A percentile compares a stretch with the other conserved stretches of the same genome.
Conservation (phyloP, 306 rosid species). For the Malus sieversii region DNA sequence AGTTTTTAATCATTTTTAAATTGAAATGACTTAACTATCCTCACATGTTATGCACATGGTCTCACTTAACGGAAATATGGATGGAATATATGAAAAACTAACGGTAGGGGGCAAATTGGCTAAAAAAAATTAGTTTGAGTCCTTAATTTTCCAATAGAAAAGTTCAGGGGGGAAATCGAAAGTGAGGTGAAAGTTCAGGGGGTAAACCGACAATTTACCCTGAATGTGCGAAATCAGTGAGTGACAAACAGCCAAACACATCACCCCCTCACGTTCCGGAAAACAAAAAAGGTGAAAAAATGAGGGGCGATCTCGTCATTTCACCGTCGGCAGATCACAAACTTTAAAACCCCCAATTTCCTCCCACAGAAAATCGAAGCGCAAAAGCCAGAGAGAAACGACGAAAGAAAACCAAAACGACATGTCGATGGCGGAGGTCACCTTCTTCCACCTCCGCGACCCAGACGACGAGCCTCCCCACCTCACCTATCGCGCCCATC, state of each 20-base stretch:
- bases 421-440: slow-evolving; percentile 44
- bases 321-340: background rate
- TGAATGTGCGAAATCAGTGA: too few species aligned
- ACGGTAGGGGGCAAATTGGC: too few species aligned
- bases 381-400: background rate
- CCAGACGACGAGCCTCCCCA: slow-evolving; percentile 32
- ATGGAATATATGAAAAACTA: too few species aligned
- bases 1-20: too few species aligned
- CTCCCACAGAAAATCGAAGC: background rate
- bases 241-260: background rate
- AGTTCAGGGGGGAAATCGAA: too few species aligned
- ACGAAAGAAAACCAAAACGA: background rate
- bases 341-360: background rate
- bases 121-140: too few species aligned
- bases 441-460: slow-evolving; percentile 31
- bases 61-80: too few species aligned
- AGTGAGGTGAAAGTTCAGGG: too few species aligned
- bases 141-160: too few species aligned
- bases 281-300: background rate
- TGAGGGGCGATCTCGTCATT: background rate
- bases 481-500: slow-evolving; percentile 20
- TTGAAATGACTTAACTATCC: too few species aligned
- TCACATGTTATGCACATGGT: too few species aligned
- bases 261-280: background rate
- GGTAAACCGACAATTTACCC: too few species aligned